These are phyloP conservation scores for Westerdykella aurantiaca DNA, from an alignment of 2,329 filamentous ascomycete genomes.

Conservation along the genomic window DNA sequence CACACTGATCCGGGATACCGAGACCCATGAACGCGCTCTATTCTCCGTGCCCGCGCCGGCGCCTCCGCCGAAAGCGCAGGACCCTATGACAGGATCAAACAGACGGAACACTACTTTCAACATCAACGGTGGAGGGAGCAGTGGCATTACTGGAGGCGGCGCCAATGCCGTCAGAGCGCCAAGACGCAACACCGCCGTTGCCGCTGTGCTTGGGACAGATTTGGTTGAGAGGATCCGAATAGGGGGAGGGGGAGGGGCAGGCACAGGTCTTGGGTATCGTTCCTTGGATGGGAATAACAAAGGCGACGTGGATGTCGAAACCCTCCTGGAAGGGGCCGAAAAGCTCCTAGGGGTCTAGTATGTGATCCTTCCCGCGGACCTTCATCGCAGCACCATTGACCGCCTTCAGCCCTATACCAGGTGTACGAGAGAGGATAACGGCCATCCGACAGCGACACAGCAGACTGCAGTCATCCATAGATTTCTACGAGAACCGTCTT, in stretches of 20 bases:
- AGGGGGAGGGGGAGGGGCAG: conserved; percentile 51
- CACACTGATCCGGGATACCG: conserved; percentile 87
- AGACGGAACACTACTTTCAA: conserved; percentile 48
- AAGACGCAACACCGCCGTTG: conserved; percentile 74
- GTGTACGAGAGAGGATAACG: conserved; percentile 70
- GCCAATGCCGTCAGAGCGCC: conserved; percentile 48
- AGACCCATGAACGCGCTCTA: conserved; percentile 86
- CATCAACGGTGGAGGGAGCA: conserved; percentile 26
- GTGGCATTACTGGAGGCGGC: conserved; percentile 34
- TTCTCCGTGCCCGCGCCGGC: conserved; percentile 80
- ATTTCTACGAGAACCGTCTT: conserved; percentile 75
- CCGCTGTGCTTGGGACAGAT: conserved; percentile 80
- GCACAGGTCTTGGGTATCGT: conserved; percentile 42
- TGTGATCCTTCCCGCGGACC: conserved; percentile 18
- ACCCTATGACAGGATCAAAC: conserved; percentile 39
- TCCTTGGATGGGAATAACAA: conserved; percentile 44
- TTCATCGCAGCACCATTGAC: conserved; percentile 6
- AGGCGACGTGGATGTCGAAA: conserved; percentile 78
- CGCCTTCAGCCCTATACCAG: conserved; percentile 58
- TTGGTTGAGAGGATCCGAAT: conserved; percentile 73
- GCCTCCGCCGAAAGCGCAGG: conserved; percentile 41
- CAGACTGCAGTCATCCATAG: conserved; percentile 66
- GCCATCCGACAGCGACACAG: conserved; percentile 65
- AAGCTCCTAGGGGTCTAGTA: conserved; percentile 84
- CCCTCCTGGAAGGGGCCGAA: conserved; percentile 79